Evolutionary conservation across 768 basidiomycete species (phyloP), one percentile per base, ranked within the genome.

Genomic region (Leccinum sublutescens): DNA sequence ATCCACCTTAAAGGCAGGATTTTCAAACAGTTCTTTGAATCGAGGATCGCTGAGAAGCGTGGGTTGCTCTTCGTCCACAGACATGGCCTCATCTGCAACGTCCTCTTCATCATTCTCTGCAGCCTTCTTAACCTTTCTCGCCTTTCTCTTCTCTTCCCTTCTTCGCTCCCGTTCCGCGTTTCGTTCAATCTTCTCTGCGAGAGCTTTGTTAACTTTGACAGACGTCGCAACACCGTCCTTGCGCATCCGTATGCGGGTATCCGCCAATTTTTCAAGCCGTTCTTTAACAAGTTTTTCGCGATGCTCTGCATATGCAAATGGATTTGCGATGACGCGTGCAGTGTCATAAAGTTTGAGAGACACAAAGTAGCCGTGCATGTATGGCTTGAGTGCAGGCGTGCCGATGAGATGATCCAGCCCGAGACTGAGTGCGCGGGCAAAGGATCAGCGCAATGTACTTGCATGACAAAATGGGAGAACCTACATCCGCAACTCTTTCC

Each of bases 331-430:
- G 63, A 96, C 83, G 33, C 95, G 88, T 2, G 97, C 97, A 53
- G 95, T 89, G 66, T 95, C 93, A 78, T 98, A 98, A 5, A 98
- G 84, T 68, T 94, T 93, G 75, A 98, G 86, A 5, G 95, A 92
- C 62, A 98, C 75, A 79, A 99, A 98, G 84, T 95, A 98, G 47
- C 97, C 97, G 74, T 99, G 97, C 96, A 99, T 98, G 76, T 98
- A 99, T 4, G 97, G 97, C 74, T 96, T 96, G 80, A 98, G 91
- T 17, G 91, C 86, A 21, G 94, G 87, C 5, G 95, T 96, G 53
- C 97, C 97, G 63, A 97, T 78, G 66, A 99, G 91, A 71, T 96
- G 93, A 64, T 95, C 91, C 71, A 99, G 76, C n/a, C 95, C 92
- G 61, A 99, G 86, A 36, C 94, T 96, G 67, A 40, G 57, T 54